A percentile compares a stretch with the other conserved stretches of the same genome.
These are phyloP conservation scores for Clarireedia homoeocarpa DNA, from an alignment of 2,329 filamentous ascomycete genomes.

Conservation along the genomic window DNA sequence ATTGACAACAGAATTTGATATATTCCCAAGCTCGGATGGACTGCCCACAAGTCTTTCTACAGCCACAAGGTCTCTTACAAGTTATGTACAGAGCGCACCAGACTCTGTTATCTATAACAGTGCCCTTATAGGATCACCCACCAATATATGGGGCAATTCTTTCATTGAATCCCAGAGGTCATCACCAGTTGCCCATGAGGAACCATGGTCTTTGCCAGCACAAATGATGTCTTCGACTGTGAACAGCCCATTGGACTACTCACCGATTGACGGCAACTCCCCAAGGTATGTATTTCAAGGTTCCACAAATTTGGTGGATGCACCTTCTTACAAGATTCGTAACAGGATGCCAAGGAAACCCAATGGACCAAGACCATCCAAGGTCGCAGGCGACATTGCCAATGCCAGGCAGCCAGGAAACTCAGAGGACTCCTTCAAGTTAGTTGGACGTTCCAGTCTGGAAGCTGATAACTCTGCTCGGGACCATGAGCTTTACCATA, in stretches of 20 bases:
- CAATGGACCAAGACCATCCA: constrained; percentile 26
- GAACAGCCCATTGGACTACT: constrained; percentile 26
- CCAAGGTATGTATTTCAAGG: constrained; percentile 27
- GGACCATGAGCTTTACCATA: constrained; percentile 66
- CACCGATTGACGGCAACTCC: constrained; percentile 24
- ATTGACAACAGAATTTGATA: constrained; percentile 17
- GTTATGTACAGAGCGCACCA: constrained; percentile 10
- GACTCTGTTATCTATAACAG: constrained; percentile 22
- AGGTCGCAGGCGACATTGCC: constrained; percentile 24
- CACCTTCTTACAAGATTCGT: constrained; percentile 24
- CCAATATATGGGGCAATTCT: constrained; percentile 23
- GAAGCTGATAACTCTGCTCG: constrained; percentile 38
- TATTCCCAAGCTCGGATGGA: constrained; percentile 19
- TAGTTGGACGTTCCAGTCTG: constrained; percentile 24
- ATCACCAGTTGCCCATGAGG: constrained; percentile 21
- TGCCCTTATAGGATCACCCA: constrained; percentile 14
- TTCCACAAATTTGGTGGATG: constrained; percentile 22
- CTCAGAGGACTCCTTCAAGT: constrained; percentile 26
- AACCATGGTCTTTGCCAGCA: constrained; percentile 18
- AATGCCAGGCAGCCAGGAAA: constrained; percentile 18
- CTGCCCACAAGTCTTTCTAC: constrained; percentile 14
- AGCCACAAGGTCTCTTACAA: constrained; percentile 16
- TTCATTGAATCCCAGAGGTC: constrained; percentile 25
- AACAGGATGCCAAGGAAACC: constrained; percentile 25
- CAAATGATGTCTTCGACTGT: constrained; percentile 20